Evolutionary conservation across 176 grass and related monocot genomes (phyloP), one percentile per base, ranked within the genome.

Genomic region (Paspalum notatum): DNA sequence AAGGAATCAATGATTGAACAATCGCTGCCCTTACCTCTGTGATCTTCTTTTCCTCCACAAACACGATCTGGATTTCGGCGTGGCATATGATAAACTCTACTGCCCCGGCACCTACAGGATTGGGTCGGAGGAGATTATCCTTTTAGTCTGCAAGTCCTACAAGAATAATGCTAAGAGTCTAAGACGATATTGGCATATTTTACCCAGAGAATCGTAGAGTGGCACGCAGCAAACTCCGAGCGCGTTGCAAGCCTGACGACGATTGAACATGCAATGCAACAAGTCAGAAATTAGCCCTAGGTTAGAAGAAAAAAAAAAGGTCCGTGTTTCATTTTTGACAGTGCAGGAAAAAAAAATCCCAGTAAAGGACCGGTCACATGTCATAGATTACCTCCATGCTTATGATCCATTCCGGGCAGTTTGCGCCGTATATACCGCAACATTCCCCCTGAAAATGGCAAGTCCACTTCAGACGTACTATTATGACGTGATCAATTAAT

Each of bases 31-130:
- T 20, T 92, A 98, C 95, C 92, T 94, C 92, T 20, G 21, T 13
- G 57, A 93, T 79, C 70, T 98, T 98, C 68, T 83, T 98, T 59
- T 98, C 92, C 78, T 98, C 95, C 46, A 85, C 81, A 43, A 98
- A 89, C 44, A 14, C 90, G 59, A 95, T 89, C 25, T 89, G 71
- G 76, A 95, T 55, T 83, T 98, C 95, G 11, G 95, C 95, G 43
- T 98, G 95, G 46, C 93, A 94, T 24, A 94, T 85, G 74, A 98
- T 91, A 20, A 98, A 98, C 32, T 94, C 90, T 55, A 98, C 85
- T 8, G 92, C 95, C 58, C 88, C 88, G 46, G 92, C 90, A 71
- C 95, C 95, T 85, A 32, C 22, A 26, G 2, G 16, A 43, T 3
- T 13, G 15, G 21, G 47, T 27, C 42, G 2, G 14, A 44, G 38